These are phyloP conservation scores for Trichoderma guizhouense DNA, from an alignment of 2,329 filamentous ascomycete species.

Conservation along the genomic window DNA sequence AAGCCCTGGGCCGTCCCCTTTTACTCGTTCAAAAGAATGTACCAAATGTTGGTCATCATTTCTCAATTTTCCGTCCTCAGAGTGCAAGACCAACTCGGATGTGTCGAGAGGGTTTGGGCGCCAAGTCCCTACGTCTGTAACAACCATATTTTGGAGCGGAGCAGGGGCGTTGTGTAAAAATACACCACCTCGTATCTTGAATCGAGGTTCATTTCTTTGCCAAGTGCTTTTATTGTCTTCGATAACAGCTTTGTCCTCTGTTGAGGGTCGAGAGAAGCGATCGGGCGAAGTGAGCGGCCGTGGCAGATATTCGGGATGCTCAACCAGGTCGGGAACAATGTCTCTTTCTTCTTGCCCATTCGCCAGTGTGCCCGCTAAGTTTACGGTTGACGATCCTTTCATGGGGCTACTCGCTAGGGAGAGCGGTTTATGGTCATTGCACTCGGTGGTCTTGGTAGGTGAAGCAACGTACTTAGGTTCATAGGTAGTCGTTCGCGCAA, in stretches of 20 bases:
- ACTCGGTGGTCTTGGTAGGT: not conserved
- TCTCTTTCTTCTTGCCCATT: not conserved
- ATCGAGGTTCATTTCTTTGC: not conserved
- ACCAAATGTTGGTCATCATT: too few relatives aligned
- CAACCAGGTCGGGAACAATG: not conserved
- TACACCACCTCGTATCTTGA: slow-evolving; percentile 1
- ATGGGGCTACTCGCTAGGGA: not conserved
- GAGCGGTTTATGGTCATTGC: not conserved
- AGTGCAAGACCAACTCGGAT: not conserved
- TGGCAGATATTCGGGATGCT: slow-evolving; percentile 12
- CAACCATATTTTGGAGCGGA: slow-evolving; percentile 12
- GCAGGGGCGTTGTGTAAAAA: not conserved
- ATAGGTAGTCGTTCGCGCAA: not conserved
- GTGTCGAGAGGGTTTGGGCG: not conserved
- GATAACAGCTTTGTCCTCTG: not conserved
- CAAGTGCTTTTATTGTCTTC: not conserved
- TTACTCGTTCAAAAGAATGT: not conserved
- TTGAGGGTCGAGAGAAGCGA: not conserved
- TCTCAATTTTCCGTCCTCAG: not conserved
- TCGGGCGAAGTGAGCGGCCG: not conserved
- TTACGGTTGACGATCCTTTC: not conserved
- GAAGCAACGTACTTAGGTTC: not conserved
- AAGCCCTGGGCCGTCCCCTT: not conserved
- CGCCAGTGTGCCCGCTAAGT: not conserved
- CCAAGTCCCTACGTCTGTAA: slow-evolving; percentile 6